These are phyloP conservation scores for Mucor piriformis DNA, from an alignment of 371 early-diverging fungal species.

Conservation along the genomic window DNA sequence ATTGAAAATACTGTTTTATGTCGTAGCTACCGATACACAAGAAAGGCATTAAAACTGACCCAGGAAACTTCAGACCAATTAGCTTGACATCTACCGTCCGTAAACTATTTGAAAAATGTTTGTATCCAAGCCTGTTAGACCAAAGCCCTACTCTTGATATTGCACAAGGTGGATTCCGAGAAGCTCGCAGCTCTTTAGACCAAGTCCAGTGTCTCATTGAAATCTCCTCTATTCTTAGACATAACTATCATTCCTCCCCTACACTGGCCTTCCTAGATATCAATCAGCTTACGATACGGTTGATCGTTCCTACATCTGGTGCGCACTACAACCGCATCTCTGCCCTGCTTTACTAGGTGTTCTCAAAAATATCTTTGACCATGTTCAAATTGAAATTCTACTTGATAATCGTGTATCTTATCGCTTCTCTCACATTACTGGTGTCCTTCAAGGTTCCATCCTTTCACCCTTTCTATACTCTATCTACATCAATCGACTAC, in stretches of 20 bases:
- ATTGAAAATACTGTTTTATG: no score
- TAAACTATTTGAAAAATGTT: not conserved
- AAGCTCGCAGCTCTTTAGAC: not conserved
- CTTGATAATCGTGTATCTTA: not conserved
- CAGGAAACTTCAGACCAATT: conserved; percentile 9
- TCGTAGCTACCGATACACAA: conserved; percentile 34
- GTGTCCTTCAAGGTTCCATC: conserved; percentile 35
- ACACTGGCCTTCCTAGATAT: conserved; percentile 23
- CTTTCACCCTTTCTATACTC: conserved; percentile 29
- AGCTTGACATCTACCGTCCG: conserved; percentile 6
- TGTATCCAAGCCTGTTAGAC: not conserved
- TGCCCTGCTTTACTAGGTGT: conserved; percentile 2
- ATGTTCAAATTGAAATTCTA: conserved; percentile 11
- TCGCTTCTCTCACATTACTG: conserved; percentile 13
- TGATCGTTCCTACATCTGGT: conserved; percentile 17
- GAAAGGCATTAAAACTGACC: conserved; percentile 1
- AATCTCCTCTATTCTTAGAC: not conserved
- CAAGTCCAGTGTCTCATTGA: conserved; percentile 18
- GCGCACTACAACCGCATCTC: not conserved
- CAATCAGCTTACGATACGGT: conserved; percentile 27
- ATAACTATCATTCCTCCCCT: not conserved
- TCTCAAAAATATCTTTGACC: conserved; percentile 15
- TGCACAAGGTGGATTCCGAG: conserved; percentile 26
- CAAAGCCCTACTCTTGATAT: conserved; percentile 13
- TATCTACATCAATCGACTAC: conserved; percentile 28